Evolutionary conservation across 768 basidiomycete genomes (phyloP).

Genomic region (Sporobolomyces phaffii): DNA sequence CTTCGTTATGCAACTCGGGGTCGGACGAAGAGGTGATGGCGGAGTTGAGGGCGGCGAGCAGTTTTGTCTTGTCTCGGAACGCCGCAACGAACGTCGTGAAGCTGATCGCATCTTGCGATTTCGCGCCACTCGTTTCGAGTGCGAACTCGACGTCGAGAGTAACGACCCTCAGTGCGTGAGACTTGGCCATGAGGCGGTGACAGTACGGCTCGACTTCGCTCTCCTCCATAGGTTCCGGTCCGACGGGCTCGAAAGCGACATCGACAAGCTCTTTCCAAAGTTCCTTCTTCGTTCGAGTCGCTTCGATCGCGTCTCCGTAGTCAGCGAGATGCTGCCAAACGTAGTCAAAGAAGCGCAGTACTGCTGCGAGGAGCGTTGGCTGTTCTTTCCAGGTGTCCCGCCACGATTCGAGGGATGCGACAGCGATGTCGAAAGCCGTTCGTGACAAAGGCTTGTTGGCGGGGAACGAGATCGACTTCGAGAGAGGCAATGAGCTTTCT

Average conservation of each 20-base stretch:
- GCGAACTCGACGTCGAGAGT: conserved; percentile 61
- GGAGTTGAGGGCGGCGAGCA: conserved; percentile 34
- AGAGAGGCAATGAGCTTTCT: conserved; percentile 43
- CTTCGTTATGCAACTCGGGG: conserved; percentile 62
- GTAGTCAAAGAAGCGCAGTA: conserved; percentile 67
- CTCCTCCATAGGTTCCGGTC: conserved; percentile 48
- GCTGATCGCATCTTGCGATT: conserved; percentile 17
- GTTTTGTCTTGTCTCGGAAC: conserved; percentile 15
- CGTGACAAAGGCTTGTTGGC: conserved; percentile 10
- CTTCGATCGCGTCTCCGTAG: conserved; percentile 58
- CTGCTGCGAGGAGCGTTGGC: conserved; percentile 66
- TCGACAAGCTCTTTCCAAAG: conserved; percentile 60
- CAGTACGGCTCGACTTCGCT: conserved; percentile 58
- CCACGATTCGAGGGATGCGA: conserved; percentile 64
- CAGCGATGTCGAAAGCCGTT: conserved; percentile 65
- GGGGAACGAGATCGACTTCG: conserved; percentile 38
- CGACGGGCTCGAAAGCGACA: conserved; percentile 51
- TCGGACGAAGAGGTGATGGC: conserved; percentile 55
- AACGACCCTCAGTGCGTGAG: conserved; percentile 67
- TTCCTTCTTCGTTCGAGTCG: conserved; percentile 52
- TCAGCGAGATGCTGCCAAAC: conserved; percentile 76
- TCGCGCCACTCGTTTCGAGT: background rate
- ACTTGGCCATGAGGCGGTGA: conserved; percentile 65
- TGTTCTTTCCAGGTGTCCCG: conserved; percentile 69
- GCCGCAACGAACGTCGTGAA: conserved; percentile 18